Base-by-base conservation (phyloP, 805 yeast species). In the Groenewaldozyma salmanticensis region DNA sequence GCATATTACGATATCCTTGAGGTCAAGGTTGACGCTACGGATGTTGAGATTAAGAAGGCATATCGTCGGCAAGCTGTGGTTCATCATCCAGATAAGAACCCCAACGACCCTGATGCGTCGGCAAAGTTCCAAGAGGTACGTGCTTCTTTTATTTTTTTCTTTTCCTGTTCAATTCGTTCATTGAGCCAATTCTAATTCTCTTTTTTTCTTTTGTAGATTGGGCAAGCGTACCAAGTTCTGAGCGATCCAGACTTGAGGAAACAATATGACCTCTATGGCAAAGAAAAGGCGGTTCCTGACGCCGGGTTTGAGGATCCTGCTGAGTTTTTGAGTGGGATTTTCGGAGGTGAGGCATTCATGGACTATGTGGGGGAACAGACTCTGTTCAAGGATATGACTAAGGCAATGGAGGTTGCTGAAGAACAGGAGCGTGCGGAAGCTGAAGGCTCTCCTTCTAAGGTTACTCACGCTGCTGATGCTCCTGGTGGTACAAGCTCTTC, bases 81-180 rank as follows among this genome's bases (percentile, higher is more conserved):
- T 43, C 82, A 84, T 38, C 98, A 90, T 60, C 98, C 98, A 1
- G 98, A 92, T 60, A 92, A 92, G 66, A 86, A 90, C 56, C 95
- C 94, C n/a, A 79, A 82, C 54, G 94, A 92, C 58, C 94, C 92
- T 32, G 73, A 75, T 9, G 98, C 98, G 13, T 86, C 90, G 11
- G 75, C 73, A 38, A 79, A 81, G 53, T 92, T 92, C 62, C 96
- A 92, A 62, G 83, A 40, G n/a, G n/a, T n/a, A n/a, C n/a, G n/a
- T n/a, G n/a, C n/a, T n/a, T n/a, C n/a, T n/a, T n/a, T n/a, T n/a
- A n/a, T n/a, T n/a, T n/a, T n/a, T n/a, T n/a, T n/a, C n/a, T n/a
- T n/a, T n/a, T n/a, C n/a, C n/a, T n/a, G n/a, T n/a, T n/a, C n/a
- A n/a, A n/a, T n/a, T n/a, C n/a, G n/a, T n/a, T n/a, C n/a, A n/a